Base-by-base conservation (phyloP, 2,329 filamentous ascomycete species). In the Calonectria pseudoturangicola region DNA sequence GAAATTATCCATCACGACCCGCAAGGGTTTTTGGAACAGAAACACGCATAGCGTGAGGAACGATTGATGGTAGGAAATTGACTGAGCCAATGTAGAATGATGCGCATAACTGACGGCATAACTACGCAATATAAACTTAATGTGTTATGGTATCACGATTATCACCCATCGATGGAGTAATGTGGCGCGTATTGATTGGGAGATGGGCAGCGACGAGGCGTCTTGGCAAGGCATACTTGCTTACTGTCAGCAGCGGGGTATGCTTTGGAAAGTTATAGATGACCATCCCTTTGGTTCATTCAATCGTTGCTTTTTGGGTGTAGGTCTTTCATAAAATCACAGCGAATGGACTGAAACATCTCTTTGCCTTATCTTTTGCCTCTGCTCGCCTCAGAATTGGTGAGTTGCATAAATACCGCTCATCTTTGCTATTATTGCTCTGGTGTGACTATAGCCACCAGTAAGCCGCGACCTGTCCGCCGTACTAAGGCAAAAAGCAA, bases 11-110 rank as follows among this genome's bases (percentile, higher is more conserved):
- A 18, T 21, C 27, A 7, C 45, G 68, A 2, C 16, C 51, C 4
- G 47, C 33, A 45, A 66, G 56, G 45, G 51, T 63, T 3, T 63
- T 71, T 54, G 68, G 68, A 16, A 13, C 63, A 21, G 51, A 71
- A 50, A 66, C 63, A 18, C 56, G 63, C 2, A 39, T 62, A 9
- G 68, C 68, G 28, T 60, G 41, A 41, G 13, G 25, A 25, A 27
- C n/a, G 8, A 13, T 21, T 25, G 13, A 1, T 13, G 12, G 12
- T 15, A 21, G 13, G 16, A 41, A 9, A 15, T 41, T 2, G 8
- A 13, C 12, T 8, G 48, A 30, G 3, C 1, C 18, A 51, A 51
- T 51, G 48, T n/a, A n/a, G 13, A 30, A 51, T 4, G 13, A 10
- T 3, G 45, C 2, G 12, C 25, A 10, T 12, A 9, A 10, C 8